phyloP scores from a whole-genome alignment of 2,329 filamentous ascomycete genomes.

The Trichoderma sp. region DNA sequence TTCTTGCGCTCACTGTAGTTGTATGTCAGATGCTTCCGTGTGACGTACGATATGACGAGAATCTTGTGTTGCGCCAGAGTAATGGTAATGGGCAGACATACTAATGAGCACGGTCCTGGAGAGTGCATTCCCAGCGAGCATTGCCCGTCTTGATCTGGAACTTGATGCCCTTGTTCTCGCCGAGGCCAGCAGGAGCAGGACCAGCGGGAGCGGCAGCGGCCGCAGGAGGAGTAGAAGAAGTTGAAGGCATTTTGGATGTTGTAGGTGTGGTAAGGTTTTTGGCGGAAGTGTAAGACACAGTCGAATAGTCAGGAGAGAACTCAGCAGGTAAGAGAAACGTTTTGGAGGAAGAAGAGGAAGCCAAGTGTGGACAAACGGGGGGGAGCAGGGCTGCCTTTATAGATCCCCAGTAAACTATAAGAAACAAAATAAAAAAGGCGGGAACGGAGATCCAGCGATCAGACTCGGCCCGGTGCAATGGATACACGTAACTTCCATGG shows the following conservation, averaged over 20 bases:
- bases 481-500: not conserved
- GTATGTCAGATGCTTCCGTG: slow-evolving; percentile 15
- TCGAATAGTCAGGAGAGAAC: not conserved
- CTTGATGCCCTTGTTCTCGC: slow-evolving; percentile 42
- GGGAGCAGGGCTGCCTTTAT: slow-evolving; percentile 2
- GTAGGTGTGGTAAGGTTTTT: not conserved
- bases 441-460: slow-evolving; percentile 11
- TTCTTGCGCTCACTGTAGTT: slow-evolving; percentile 40
- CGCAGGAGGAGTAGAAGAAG: slow-evolving; percentile 21
- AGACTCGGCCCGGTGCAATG: not conserved
- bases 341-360: not conserved
- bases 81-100: slow-evolving; percentile 30
- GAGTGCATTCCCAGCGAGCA: slow-evolving; percentile 38
- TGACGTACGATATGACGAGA: not conserved
- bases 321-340: not conserved
- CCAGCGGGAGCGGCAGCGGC: slow-evolving; percentile 15
- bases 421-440: not conserved
- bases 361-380: not conserved
- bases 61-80: not conserved
- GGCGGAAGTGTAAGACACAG: not conserved
- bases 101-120: slow-evolving; percentile 45
- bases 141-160: slow-evolving; percentile 47
- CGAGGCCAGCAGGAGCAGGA: slow-evolving; percentile 27
- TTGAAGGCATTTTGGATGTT: slow-evolving; percentile 23
- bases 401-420: not conserved